Conservation (phyloP, 192 early-diverging fungal species). For the Dispira parvispora region DNA sequence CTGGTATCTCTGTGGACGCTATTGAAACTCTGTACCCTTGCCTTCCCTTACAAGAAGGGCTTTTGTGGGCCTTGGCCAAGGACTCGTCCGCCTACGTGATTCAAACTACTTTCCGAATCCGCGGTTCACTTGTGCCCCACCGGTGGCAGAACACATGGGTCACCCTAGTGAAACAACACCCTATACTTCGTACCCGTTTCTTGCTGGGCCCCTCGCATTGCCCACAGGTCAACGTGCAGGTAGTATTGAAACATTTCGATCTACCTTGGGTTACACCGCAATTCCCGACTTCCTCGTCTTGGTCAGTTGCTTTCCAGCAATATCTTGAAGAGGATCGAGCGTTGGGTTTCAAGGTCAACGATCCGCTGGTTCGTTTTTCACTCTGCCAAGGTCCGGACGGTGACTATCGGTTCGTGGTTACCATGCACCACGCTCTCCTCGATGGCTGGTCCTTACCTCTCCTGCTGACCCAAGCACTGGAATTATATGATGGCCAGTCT, state of each 20-base stretch:
- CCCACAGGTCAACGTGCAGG: background rate
- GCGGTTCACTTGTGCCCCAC: background rate
- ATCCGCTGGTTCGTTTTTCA: background rate
- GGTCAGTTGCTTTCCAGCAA: background rate
- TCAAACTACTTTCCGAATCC: background rate
- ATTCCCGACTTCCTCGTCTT: background rate
- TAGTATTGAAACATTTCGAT: background rate
- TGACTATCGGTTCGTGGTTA: background rate
- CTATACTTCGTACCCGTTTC: background rate
- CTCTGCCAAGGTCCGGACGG: background rate
- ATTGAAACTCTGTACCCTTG: background rate
- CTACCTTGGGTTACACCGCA: background rate
- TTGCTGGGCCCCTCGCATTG: background rate
- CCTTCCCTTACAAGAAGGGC: background rate
- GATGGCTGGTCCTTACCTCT: slow-evolving; percentile 9
- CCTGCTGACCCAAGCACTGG: background rate
- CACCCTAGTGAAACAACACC: background rate
- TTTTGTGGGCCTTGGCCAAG: background rate
- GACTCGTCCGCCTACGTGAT: slow-evolving; percentile 2
- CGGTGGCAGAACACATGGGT: background rate
- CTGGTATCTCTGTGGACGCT: background rate
- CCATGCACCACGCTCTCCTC: slow-evolving; percentile 8
- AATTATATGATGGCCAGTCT: background rate
- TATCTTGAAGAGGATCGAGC: background rate
- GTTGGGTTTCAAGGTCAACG: background rate